Percentiles rank a stretch among this genome's conserved stretches.
phyloP scores from a whole-genome alignment of 208 protist genomes.

The Trypanosoma avium region DNA sequence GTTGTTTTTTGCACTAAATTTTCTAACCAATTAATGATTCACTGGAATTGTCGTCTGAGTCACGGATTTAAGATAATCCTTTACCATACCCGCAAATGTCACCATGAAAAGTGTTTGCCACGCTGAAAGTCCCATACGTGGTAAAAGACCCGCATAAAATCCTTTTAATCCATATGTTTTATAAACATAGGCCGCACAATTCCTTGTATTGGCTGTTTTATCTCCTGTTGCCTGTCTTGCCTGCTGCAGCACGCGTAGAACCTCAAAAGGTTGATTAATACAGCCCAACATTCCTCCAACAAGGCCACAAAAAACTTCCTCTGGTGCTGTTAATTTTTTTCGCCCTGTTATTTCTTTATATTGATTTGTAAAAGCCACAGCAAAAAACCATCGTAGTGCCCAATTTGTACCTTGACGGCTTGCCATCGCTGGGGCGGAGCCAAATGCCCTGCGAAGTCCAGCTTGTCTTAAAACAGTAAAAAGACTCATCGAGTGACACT shows the following conservation, averaged over 20 bases:
- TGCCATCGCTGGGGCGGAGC: constrained; percentile 26
- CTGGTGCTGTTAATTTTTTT: constrained; percentile 23
- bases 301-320: constrained; percentile 37
- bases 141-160: constrained; percentile 39
- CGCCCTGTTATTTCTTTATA: constrained; percentile 27
- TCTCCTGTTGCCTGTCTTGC: constrained; percentile 22
- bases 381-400: constrained; percentile 41
- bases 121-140: constrained; percentile 36
- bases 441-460: constrained; percentile 24
- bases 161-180: constrained; percentile 33
- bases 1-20: not conserved
- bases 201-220: constrained; percentile 12
- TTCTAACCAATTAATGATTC: not conserved
- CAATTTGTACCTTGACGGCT: constrained; percentile 43
- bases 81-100: constrained; percentile 31
- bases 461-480: constrained; percentile 13
- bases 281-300: constrained; percentile 39
- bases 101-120: constrained; percentile 62
- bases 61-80: constrained; percentile 19
- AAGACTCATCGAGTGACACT: constrained; percentile 13
- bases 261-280: constrained; percentile 54
- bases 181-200: constrained; percentile 25
- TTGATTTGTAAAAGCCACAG: constrained; percentile 22
- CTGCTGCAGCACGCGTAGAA: constrained; percentile 44
- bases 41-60: not conserved